Evolutionary conservation across 306 rosid species (phyloP).

Genomic region (Lathyrus tuberosus): DNA sequence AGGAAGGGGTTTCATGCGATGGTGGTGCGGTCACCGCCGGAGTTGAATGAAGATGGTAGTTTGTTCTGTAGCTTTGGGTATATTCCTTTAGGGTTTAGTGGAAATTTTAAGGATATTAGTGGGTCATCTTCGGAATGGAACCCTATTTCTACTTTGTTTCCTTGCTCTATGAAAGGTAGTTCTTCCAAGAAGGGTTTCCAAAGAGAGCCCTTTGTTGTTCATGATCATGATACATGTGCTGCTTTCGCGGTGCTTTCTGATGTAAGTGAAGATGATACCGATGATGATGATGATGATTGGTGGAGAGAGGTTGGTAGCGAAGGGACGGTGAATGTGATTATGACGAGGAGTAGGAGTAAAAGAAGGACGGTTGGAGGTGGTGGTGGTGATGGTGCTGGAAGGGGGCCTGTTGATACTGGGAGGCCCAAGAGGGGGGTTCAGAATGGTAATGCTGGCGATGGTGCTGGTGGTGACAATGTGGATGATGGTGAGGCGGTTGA

Average conservation of each 20-base stretch:
- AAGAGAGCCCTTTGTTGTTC: conserved; percentile 45
- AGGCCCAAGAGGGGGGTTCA: conserved; percentile 54
- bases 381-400: conserved; percentile 33
- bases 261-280: conserved; percentile 63
- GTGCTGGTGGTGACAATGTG: conserved; percentile 5
- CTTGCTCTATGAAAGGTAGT: conserved; percentile 33
- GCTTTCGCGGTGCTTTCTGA: conserved; percentile 56
- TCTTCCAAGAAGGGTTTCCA: neutral
- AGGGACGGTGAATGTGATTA: conserved; percentile 28
- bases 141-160: conserved; percentile 75
- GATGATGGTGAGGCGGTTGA: conserved; percentile 46
- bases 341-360: conserved; percentile 38
- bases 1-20: conserved; percentile 71
- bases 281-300: conserved; percentile 61
- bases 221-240: conserved; percentile 57
- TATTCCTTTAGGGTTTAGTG: conserved; percentile 68
- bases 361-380: conserved; percentile 31
- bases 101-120: conserved; percentile 41
- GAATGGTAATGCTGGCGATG: neutral
- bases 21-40: conserved; percentile 68
- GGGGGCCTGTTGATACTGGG: conserved; percentile 14
- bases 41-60: conserved; percentile 39
- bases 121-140: conserved; percentile 55
- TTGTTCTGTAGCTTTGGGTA: conserved; percentile 74
- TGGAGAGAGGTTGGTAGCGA: conserved; percentile 28